Evolutionary conservation across 169 alveolate genomes (phyloP).

Genomic region (Eimeria tenella): DNA sequence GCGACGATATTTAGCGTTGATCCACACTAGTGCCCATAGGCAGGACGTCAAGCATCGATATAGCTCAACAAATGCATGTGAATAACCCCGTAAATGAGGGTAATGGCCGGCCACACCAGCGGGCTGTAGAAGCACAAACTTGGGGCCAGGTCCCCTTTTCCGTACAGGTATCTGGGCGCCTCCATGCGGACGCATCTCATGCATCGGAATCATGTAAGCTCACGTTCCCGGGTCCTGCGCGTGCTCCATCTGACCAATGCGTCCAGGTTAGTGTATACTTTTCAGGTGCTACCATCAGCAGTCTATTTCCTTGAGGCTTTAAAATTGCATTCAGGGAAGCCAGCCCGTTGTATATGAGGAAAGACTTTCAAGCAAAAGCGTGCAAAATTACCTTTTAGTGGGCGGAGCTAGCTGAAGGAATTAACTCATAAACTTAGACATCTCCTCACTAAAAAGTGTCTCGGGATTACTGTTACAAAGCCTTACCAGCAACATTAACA

Average conservation of each 20-base stretch:
- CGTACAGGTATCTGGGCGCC: background rate
- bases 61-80: background rate
- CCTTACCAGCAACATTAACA: no score
- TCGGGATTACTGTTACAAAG: no score
- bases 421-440: no score
- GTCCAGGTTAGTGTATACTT: constrained; percentile 25
- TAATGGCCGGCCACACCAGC: background rate
- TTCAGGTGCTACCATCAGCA: background rate
- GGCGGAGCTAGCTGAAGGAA: no score
- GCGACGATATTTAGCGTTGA: no score
- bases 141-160: background rate
- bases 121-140: background rate
- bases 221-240: background rate
- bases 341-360: no score
- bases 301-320: no score
- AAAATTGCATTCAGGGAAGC: no score
- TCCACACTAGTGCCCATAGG: no score
- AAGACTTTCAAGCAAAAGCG: no score
- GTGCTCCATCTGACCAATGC: constrained; percentile 21
- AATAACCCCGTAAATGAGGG: background rate
- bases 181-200: background rate
- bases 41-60: background rate
- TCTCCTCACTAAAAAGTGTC: no score
- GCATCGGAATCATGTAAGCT: constrained; percentile 27
- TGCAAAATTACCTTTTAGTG: no score